Base-by-base conservation (phyloP, 345 rosid genomes). In the Corchorus olitorius region DNA sequence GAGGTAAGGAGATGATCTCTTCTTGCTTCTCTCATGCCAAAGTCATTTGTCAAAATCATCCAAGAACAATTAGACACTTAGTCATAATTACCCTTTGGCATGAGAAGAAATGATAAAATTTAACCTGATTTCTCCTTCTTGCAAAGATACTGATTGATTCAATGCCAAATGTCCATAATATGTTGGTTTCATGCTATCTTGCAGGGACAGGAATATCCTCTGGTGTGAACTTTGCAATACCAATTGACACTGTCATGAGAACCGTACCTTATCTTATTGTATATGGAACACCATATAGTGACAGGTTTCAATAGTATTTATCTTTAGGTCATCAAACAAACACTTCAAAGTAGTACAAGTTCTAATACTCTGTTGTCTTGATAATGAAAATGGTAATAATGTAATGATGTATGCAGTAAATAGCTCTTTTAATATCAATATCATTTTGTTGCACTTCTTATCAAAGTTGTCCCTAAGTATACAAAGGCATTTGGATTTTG, bases 151-250 rank as follows among this genome's bases (percentile, higher is more conserved):
- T 2, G 15, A 43, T 33, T 34, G 60, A 50, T 70, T 16, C 16
- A 6, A 50, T 11, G 2, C 48, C 5, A 58, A 65, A 27, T 59
- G 61, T 27, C 19, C 22, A 54, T 10, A 35, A 10, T 58, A 8
- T 11, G 52, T 17, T 48, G 70, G n/a, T 46, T 22, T 65, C 3
- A 12, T 52, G 59, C 33, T 35, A 14, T 19, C 16, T 77, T 86
- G 75, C 89, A 93, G 99, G 99, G 75, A 82, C 87, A 0, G 97
- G 98, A 64, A 65, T 85, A 65, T 95, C 98, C 53, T 95, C 98
- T 0, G 97, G 94, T 8, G 93, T 91, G 72, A 93, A 91, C 79
- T 93, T 94, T 68, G 97, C 95, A 13, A 86, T 93, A 68, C 97
- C 94, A 22, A 89, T 91, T 3, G 94, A 94, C 84, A 81, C 91